Base-by-base conservation (phyloP, 129 eudicot species). In the Rutidosis leptorrhynchoides region DNA sequence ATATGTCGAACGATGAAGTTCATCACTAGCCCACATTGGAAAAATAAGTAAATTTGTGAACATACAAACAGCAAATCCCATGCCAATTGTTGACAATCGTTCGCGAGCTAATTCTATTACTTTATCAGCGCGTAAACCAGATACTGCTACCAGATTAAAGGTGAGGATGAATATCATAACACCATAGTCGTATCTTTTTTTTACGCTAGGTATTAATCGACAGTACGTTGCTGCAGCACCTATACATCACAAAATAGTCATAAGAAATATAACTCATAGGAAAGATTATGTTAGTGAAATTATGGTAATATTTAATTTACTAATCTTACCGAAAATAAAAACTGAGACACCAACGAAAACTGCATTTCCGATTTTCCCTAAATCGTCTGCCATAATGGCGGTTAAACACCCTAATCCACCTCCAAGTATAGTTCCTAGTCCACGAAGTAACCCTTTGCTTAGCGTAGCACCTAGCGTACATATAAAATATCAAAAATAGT, bases 21-120 rank as follows among this genome's bases (percentile, higher is more conserved):
- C 92, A 72, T 90, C 88, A 58, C 97, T 77, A 20, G 97, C 91
- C 97, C 97, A 90, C 46, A 82, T 77, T 37, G 97, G 97, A 67
- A 55, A 87, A n/a, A 90, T 29, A 61, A 87, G 81, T 64, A 87
- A 72, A 64, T 85, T 90, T 53, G 79, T 82, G 82, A 84, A 80
- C 51, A 90, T 74, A 77, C 92, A 87, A 20, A 90, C 81, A 0
- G 74, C 82, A 42, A 87, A 90, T 49, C 95, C 97, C 82, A 84
- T 90, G 15, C 92, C 95, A 67, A 90, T 84, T 5, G 89, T 84
- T 6, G 85, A 83, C 28, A 90, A 82, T 17, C 97, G 87, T 42
- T 81, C 72, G 21, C 85, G 73, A 23, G 92, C 95, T 63, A 87
- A 45, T 27, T 69, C 76, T 56, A 83, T 42, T 30, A 90, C 68